Evolutionary conservation across 2,329 filamentous ascomycete genomes (phyloP), one percentile per base, ranked within the genome.

Genomic region (Fusarium sp.): DNA sequence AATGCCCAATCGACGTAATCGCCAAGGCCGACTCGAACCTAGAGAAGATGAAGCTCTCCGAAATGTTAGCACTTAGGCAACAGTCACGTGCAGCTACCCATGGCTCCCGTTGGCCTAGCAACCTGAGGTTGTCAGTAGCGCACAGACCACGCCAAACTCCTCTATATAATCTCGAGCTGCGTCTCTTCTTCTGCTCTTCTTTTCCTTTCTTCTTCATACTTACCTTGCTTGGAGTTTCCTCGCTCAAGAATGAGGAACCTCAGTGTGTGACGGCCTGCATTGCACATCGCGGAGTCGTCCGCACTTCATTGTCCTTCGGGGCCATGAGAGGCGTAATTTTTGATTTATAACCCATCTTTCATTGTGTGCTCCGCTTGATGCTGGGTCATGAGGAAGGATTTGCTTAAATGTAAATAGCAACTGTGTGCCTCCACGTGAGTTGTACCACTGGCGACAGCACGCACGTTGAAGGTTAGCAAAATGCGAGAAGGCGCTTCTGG

Each of bases 241-340:
- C 78, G 85, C 79, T 87, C 85, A 87, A 78, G 84, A 85, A 81
- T 81, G 73, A 81, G 78, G 76, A 78, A 64, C 70, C 77, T 81
- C 81, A 86, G 82, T 79, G 77, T 79, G 82, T 83, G 80, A 84
- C 36, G 81, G 82, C 85, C 85, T 87, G 85, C 85, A 87, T 87
- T 86, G 85, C 85, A 87, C 86, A 85, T 77, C 85, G 86, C 82
- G 86, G 86, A 81, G 85, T 85, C 81, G 79, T 82, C 82, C 79
- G 78, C 76, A 74, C 82, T 86, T 81, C 81, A 86, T 86, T 86
- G 85, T 85, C 85, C 84, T 87, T 87, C 84, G 85, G 84, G 85
- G 84, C 85, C 85, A 84, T 86, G 81, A 83, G 81, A 80, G 82
- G 83, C 82, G 85, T 47, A 87, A 87, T 87, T 87, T 87, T 87